Percentiles rank a stretch among this genome's conserved stretches.
Evolutionary conservation across 108 stramenopile species (phyloP).

Genomic region (Fragilaria crotonensis): DNA sequence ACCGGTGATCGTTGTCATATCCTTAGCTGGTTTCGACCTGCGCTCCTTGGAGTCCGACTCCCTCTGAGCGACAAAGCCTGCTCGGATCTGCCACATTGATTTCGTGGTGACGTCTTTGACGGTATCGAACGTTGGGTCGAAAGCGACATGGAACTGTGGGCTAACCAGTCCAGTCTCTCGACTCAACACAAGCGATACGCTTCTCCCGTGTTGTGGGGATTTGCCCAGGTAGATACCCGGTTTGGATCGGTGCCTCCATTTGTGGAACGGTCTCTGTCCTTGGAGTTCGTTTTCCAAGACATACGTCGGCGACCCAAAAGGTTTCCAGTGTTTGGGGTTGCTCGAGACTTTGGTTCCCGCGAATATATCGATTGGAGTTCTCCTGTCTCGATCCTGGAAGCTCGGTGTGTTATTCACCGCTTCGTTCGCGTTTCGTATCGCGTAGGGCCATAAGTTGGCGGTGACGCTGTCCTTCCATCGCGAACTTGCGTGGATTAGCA

Average conservation of each 20-base stretch:
- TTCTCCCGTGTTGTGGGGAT: constrained; percentile 10
- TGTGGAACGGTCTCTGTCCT: constrained; percentile 17
- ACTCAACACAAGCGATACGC: constrained; percentile 13
- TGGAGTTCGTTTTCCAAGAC: constrained; percentile 14
- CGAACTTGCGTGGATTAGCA: constrained; percentile 31
- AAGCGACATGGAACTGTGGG: constrained; percentile 19
- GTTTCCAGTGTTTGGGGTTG: constrained; percentile 6
- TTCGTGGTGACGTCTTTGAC: background rate
- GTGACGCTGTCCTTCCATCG: constrained; percentile 28
- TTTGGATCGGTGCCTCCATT: constrained; percentile 17
- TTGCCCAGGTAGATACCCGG: constrained; percentile 13
- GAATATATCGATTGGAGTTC: constrained; percentile 3
- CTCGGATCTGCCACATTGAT: constrained; percentile 4
- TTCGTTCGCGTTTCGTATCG: constrained; percentile 19
- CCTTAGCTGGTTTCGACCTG: background rate
- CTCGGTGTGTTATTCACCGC: constrained; percentile 15
- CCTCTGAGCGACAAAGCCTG: background rate
- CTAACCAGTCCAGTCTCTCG: constrained; percentile 11
- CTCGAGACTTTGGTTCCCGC: background rate
- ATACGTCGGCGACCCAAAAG: constrained; percentile 28
- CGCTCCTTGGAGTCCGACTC: background rate
- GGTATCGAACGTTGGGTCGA: constrained; percentile 30
- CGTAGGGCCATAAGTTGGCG: constrained; percentile 45
- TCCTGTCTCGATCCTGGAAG: background rate
- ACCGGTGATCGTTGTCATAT: background rate